Evolutionary conservation across 2,329 filamentous ascomycete genomes (phyloP).

Genomic region (Cladosporium halotolerans): DNA sequence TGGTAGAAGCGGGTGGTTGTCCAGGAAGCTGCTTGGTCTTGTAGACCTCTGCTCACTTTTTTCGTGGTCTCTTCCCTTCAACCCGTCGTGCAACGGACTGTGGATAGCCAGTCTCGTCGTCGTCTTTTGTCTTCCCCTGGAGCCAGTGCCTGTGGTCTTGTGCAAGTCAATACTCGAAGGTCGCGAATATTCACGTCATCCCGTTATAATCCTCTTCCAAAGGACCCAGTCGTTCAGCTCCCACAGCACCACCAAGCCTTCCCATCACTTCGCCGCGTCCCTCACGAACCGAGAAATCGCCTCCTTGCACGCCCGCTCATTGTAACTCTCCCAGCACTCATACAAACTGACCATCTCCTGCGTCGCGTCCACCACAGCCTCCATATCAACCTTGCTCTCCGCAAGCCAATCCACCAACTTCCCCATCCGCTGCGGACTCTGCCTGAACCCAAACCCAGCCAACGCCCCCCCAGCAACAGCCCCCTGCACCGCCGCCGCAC

Average conservation of each 20-base stretch:
- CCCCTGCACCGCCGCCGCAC: constrained; percentile 28
- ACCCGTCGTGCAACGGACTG: no score
- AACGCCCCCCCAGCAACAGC: constrained; percentile 26
- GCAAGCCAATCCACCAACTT: constrained; percentile 72
- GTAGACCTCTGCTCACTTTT: no score
- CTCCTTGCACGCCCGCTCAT: constrained; percentile 59
- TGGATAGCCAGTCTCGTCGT: no score
- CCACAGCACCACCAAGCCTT: not conserved
- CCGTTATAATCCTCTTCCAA: not conserved
- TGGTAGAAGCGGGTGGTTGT: no score
- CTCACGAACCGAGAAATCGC: constrained; percentile 57
- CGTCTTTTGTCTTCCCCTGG: no score
- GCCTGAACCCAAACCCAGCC: constrained; percentile 28
- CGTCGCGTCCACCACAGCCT: constrained; percentile 78
- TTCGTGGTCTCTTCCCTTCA: no score
- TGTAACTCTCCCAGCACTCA: constrained; percentile 64
- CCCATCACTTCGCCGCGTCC: constrained; percentile 45
- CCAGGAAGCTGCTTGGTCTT: no score
- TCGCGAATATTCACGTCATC: not conserved
- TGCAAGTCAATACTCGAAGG: not conserved
- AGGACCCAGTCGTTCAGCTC: no score
- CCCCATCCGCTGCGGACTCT: constrained; percentile 32
- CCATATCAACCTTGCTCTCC: constrained; percentile 78
- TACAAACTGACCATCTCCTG: constrained; percentile 90
- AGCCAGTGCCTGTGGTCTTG: no score